Evolutionary conservation across 2,329 filamentous ascomycete species (phyloP).

Genomic region (Didymella pinodella): DNA sequence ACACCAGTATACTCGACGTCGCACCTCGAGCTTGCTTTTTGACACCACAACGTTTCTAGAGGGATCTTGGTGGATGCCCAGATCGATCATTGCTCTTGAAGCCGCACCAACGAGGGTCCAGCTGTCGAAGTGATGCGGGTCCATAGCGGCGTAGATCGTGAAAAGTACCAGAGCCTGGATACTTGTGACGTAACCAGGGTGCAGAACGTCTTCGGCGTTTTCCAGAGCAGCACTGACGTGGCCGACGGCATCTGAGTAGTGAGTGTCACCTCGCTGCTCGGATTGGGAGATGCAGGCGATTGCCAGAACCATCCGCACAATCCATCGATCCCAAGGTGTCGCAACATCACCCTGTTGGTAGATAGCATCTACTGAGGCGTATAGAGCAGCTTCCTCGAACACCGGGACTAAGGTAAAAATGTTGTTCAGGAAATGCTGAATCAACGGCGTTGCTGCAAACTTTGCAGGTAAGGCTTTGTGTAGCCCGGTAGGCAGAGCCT

Average conservation of each 20-base stretch:
- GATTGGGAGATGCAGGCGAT: conserved; percentile 80
- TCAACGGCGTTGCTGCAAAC: conserved; percentile 70
- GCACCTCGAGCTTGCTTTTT: conserved; percentile 74
- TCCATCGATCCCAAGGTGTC: conserved; percentile 77
- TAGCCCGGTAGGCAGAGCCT: conserved; percentile 70
- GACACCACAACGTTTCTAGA: conserved; percentile 73
- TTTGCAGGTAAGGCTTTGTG: conserved; percentile 72
- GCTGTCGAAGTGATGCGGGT: conserved; percentile 89
- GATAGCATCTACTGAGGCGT: conserved; percentile 79
- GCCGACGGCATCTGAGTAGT: conserved; percentile 66
- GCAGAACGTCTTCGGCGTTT: conserved; percentile 81
- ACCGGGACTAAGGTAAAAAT: conserved; percentile 82
- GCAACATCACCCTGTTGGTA: conserved; percentile 74
- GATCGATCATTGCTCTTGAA: conserved; percentile 83
- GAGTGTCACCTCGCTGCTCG: conserved; percentile 68
- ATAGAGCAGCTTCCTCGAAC: conserved; percentile 80
- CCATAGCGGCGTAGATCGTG: conserved; percentile 87
- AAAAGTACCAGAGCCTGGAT: conserved; percentile 88
- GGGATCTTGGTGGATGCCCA: conserved; percentile 93
- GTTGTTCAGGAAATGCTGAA: conserved; percentile 86
- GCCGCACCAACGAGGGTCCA: conserved; percentile 95
- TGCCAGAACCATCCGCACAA: conserved; percentile 87
- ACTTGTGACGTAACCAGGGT: conserved; percentile 82
- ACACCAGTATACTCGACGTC: conserved; percentile 87
- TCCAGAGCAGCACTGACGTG: conserved; percentile 73